Evolutionary conservation across 257 asterid genomes (phyloP), one percentile per base, ranked within the genome.

Genomic region (Rhazya stricta): DNA sequence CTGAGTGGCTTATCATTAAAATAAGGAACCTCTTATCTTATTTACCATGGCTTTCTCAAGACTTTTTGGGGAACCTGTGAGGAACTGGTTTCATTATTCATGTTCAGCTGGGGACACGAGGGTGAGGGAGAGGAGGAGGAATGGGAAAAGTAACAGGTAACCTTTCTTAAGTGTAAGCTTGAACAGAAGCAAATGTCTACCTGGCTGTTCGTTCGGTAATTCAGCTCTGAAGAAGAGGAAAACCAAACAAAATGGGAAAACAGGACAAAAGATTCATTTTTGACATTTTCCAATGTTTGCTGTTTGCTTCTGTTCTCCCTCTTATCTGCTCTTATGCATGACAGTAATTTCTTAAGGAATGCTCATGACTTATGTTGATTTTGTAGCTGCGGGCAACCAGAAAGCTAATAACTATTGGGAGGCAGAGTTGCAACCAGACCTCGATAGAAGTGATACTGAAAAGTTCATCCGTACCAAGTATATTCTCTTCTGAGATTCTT

Each of bases 331-430:
- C 72, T 34, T 65, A 29, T 76, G 42, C 30, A 15, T 36, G 19
- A 5, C 32, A 37, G 27, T 13, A 21, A 58, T 48, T 60, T 32
- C 62, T 60, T 43, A 77, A 41, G 16, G 23, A 65, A 21, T 45
- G 36, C 32, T 34, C 16, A 71, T 60, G 76, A 27, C 25, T 32
- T 1, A 29, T 71, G 32, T 62, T 37, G 50, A 66, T 75, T 43
- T 48, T 83, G 76, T 83, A 94, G 97, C 77, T 74, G 81, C 83
- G 89, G 95, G 97, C 18, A 94, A 94, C 78, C 82, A 84, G 79
- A 91, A 80, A 85, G 83, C 96, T 10, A 94, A 94, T 78, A 79
- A 73, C 10, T 94, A 89, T 81, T 94, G 92, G 95, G 97, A 94
- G 82, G 95, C 92, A 74, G 88, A 84, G 66, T 79, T 94, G 75